Conservation (phyloP, 148 eudicot genomes). For the Hydrangea macrophylla region DNA sequence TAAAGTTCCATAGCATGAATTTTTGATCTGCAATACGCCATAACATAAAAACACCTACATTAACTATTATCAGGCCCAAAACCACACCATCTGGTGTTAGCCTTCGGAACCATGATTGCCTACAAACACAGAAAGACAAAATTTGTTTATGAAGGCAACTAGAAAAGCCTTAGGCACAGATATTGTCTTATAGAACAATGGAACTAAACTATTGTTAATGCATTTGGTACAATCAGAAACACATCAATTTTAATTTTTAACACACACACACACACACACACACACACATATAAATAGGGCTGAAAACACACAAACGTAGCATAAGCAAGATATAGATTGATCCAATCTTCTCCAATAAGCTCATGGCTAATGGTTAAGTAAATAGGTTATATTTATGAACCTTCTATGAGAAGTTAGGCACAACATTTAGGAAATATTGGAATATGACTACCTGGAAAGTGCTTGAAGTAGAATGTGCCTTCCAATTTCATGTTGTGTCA, state of each 20-base stretch:
- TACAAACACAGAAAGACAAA: slow-evolving; percentile 24
- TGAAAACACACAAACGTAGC: not conserved
- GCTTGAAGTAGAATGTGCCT: not conserved
- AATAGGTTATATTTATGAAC: not conserved
- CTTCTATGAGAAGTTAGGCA: no score
- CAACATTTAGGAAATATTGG: not conserved
- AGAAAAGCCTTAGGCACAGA: not conserved
- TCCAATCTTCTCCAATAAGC: not conserved
- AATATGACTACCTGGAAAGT: not conserved
- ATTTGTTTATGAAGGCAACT: slow-evolving; percentile 1
- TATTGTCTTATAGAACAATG: not conserved
- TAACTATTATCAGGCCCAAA: slow-evolving; percentile 59
- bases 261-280: not conserved
- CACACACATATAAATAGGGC: not conserved
- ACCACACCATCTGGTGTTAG: slow-evolving; percentile 53
- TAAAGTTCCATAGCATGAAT: slow-evolving; percentile 72
- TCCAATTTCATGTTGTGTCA: not conserved
- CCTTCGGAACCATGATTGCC: slow-evolving; percentile 60
- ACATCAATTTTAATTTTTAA: not conserved
- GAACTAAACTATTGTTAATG: not conserved
- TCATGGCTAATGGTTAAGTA: not conserved
- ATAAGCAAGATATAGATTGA: not conserved
- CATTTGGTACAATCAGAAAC: not conserved
- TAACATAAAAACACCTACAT: slow-evolving; percentile 67
- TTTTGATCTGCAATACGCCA: slow-evolving; percentile 52